phyloP scores from a whole-genome alignment of 768 basidiomycete species.

The Plicaturopsis crispa region DNA sequence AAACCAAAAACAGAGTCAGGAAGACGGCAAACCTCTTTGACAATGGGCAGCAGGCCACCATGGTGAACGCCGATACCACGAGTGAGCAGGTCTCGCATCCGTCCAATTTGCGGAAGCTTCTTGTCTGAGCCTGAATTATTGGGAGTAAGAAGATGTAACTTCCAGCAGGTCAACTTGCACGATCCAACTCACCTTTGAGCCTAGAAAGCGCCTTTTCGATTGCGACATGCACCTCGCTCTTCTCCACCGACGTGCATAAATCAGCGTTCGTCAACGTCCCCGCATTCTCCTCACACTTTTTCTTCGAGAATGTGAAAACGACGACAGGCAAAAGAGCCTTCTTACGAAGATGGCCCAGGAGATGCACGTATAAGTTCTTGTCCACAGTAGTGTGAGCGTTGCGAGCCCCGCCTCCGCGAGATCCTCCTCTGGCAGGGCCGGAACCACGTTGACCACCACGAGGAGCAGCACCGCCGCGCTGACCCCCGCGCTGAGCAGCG shows the following conservation, averaged over 20 bases:
- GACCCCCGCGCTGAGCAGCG: conserved; percentile 42
- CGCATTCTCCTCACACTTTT: conserved; percentile 95
- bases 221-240: conserved; percentile 93
- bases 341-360: conserved; percentile 82
- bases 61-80: conserved; percentile 98
- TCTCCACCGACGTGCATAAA: conserved; percentile 83
- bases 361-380: conserved; percentile 90
- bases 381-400: conserved; percentile 66
- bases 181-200: conserved; percentile 73
- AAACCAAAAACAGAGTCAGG: conserved; percentile 3
- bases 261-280: conserved; percentile 82
- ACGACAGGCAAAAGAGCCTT: conserved; percentile 86
- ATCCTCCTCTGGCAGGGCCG: conserved; percentile 23
- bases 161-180: no score
- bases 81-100: conserved; percentile 83
- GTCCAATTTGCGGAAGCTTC: conserved; percentile 84
- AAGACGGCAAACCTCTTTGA: conserved; percentile 72
- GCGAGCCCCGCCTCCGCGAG: conserved; percentile 42
- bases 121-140: conserved; percentile 70
- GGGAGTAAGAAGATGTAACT: conserved; percentile 4
- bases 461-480: conserved; percentile 33
- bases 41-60: conserved; percentile 90
- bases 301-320: conserved; percentile 96
- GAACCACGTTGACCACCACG: conserved; percentile 26
- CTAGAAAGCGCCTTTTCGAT: conserved; percentile 88